These are phyloP conservation scores for Groenewaldozyma auringiensis DNA, from an alignment of 1,139 yeast genomes.

Conservation along the genomic window DNA sequence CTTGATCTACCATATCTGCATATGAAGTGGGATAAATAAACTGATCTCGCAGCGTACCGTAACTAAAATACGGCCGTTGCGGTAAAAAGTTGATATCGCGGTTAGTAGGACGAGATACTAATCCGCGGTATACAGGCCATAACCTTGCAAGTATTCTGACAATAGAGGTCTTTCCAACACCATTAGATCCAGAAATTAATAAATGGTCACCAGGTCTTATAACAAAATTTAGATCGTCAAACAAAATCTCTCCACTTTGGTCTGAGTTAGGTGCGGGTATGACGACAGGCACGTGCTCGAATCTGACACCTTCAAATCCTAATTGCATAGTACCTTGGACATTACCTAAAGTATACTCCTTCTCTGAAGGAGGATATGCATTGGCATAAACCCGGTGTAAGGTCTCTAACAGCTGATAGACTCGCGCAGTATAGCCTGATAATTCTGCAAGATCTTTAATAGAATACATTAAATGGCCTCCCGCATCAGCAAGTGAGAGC, in stretches of 20 bases:
- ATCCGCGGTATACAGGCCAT: slow-evolving; percentile 85
- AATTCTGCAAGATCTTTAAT: slow-evolving; percentile 87
- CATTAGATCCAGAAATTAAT: slow-evolving; percentile 78
- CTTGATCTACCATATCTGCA: slow-evolving; percentile 67
- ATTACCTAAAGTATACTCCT: slow-evolving; percentile 35
- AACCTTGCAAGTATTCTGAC: slow-evolving; percentile 78
- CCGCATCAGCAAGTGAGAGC: slow-evolving; percentile 91
- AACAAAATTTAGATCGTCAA: slow-evolving; percentile 56
- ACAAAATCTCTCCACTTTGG: slow-evolving; percentile 38
- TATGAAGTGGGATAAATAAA: slow-evolving; percentile 78
- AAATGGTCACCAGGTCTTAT: slow-evolving; percentile 63
- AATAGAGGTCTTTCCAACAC: slow-evolving; percentile 85
- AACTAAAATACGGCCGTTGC: slow-evolving; percentile 70
- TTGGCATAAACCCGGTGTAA: slow-evolving; percentile 75
- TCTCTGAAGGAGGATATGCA: slow-evolving; percentile 21
- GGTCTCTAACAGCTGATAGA: slow-evolving; percentile 64
- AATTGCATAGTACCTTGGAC: slow-evolving; percentile 77
- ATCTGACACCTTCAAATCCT: slow-evolving; percentile 70
- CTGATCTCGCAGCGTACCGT: slow-evolving; percentile 81
- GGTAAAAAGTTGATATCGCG: slow-evolving; percentile 70
- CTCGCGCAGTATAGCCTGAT: slow-evolving; percentile 85
- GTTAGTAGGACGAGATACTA: slow-evolving; percentile 71
- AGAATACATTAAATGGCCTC: slow-evolving; percentile 92
- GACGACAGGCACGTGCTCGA: slow-evolving; percentile 75
- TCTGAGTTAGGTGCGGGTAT: slow-evolving; percentile 48